These are phyloP conservation scores for Oryza punctata DNA, from an alignment of 176 grass and related monocot genomes.

Conservation along the genomic window DNA sequence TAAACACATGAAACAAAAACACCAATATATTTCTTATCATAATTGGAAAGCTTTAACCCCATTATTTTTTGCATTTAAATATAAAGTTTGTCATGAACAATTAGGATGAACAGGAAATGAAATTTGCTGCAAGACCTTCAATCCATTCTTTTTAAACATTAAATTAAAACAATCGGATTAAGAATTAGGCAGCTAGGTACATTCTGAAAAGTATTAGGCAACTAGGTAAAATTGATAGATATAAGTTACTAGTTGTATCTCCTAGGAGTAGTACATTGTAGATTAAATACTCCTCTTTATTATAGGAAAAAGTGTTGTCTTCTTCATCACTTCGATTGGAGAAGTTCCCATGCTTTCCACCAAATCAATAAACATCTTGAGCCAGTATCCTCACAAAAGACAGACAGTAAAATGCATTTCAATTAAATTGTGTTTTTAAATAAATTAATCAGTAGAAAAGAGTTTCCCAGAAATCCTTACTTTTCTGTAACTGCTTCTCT, in stretches of 20 bases:
- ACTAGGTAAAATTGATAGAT: not conserved
- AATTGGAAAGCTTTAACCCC: not conserved
- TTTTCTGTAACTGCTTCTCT: not conserved
- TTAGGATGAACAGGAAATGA: conserved; percentile 8
- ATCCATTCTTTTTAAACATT: not conserved
- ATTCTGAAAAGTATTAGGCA: not conserved
- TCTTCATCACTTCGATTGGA: conserved; percentile 11
- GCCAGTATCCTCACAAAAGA: not conserved
- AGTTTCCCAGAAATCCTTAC: not conserved
- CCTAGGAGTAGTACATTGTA: not conserved
- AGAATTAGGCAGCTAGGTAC: not conserved
- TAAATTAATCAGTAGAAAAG: not conserved
- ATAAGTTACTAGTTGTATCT: not conserved
- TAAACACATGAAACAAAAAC: not conserved
- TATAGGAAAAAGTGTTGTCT: not conserved
- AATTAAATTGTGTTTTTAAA: not conserved
- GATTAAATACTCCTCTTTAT: not conserved
- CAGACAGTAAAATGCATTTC: conserved; percentile 18
- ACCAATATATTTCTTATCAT: not conserved
- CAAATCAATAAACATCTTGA: not conserved
- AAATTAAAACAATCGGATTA: not conserved
- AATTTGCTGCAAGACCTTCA: not conserved
- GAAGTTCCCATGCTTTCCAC: conserved; percentile 7
- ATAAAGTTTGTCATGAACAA: conserved; percentile 2
- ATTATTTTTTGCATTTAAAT: not conserved